These are phyloP conservation scores for Nannochloropsis granulata DNA, from an alignment of 108 stramenopile genomes.

Conservation along the genomic window DNA sequence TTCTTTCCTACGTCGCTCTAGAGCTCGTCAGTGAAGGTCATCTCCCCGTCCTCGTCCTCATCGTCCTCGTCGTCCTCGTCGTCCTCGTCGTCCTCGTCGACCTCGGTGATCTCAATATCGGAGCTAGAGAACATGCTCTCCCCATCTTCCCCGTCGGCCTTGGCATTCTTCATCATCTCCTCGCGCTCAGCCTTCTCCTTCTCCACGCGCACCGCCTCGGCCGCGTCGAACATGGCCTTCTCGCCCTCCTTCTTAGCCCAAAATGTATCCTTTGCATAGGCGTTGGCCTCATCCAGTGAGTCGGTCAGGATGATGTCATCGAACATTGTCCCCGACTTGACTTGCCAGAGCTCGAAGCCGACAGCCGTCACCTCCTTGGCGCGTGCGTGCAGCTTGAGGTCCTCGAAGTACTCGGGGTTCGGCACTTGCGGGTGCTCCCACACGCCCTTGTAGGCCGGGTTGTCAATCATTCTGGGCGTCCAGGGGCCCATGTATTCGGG, in stretches of 20 bases:
- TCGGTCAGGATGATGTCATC: slow-evolving; percentile 98
- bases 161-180: not conserved
- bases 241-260: slow-evolving; percentile 91
- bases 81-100: not conserved
- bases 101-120: not conserved
- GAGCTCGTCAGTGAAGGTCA: not conserved
- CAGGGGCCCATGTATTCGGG: slow-evolving; percentile 74
- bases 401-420: slow-evolving; percentile 45
- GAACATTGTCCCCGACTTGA: slow-evolving; percentile 90
- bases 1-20: not conserved
- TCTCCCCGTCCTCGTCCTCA: not conserved
- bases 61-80: not conserved
- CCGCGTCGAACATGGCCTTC: slow-evolving; percentile 78
- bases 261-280: slow-evolving; percentile 86
- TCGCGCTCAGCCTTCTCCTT: slow-evolving; percentile 9
- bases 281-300: slow-evolving; percentile 83
- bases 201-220: slow-evolving; percentile 48
- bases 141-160: not conserved
- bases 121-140: not conserved
- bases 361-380: slow-evolving; percentile 74
- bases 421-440: slow-evolving; percentile 40
- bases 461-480: slow-evolving; percentile 39
- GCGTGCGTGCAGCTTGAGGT: slow-evolving; percentile 25
- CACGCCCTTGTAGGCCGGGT: slow-evolving; percentile 44
- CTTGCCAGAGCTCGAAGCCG: slow-evolving; percentile 99